phyloP scores from a whole-genome alignment of 2,329 filamentous ascomycete species.

The Ophiocordyceps camponoti-floridani region DNA sequence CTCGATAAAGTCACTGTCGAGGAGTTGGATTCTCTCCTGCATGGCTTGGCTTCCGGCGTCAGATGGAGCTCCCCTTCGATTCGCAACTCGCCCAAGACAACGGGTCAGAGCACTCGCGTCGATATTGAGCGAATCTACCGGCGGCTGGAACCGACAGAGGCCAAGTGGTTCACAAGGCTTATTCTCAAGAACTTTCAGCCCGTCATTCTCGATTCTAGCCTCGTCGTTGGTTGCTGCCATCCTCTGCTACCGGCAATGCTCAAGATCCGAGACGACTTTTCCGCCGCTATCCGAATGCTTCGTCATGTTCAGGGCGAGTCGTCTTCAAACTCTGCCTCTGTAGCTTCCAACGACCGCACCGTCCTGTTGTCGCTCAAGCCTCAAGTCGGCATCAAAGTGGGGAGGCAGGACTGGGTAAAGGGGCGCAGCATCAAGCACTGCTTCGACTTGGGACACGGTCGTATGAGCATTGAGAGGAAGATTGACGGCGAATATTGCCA shows the following conservation, averaged over 20 bases:
- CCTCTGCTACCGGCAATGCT: constrained; percentile 52
- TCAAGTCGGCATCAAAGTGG: constrained; percentile 42
- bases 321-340: constrained; percentile 5
- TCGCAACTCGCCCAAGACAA: constrained; percentile 16
- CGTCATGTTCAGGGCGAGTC: constrained; percentile 11
- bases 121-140: constrained; percentile 38
- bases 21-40: constrained; percentile 50
- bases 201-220: constrained; percentile 37
- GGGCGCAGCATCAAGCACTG: constrained; percentile 60
- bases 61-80: constrained; percentile 53
- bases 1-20: constrained; percentile 41
- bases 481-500: constrained; percentile 86
- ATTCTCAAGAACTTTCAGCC: constrained; percentile 62
- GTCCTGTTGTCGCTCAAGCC: constrained; percentile 26
- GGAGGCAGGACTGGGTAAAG: constrained; percentile 45
- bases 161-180: constrained; percentile 75
- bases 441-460: constrained; percentile 39
- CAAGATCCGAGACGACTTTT: constrained; percentile 50
- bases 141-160: constrained; percentile 46
- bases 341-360: constrained; percentile 3
- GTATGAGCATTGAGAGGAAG: constrained; percentile 63
- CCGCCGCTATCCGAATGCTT: constrained; percentile 37
- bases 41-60: constrained; percentile 47
- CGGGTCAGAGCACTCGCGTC: constrained; percentile 15
- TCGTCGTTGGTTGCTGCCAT: constrained; percentile 45